Evolutionary conservation across 495 filamentous ascomycete genomes (phyloP).

Genomic region (Friedmanniomyces endolithicus): DNA sequence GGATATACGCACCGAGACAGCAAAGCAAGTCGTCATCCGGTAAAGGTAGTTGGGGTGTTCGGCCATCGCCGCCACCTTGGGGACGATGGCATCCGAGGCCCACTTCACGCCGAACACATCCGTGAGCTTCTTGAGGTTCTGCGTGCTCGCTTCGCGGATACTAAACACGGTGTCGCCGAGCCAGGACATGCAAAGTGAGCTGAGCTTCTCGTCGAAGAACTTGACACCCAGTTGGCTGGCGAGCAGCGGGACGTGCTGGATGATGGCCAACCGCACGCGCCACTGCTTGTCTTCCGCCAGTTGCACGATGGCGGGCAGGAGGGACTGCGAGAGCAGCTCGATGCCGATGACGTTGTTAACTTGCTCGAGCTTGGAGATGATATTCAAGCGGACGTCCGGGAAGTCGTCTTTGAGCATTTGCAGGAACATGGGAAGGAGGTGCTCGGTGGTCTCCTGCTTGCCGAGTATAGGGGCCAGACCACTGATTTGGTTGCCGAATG

Average conservation of each 20-base stretch:
- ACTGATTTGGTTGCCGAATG: conserved; percentile 92
- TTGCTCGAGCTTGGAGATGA: conserved; percentile 94
- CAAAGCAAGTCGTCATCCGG: conserved; percentile 98
- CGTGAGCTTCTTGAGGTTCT: conserved; percentile 93
- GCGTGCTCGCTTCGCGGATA: conserved; percentile 90
- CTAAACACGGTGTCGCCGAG: conserved; percentile 98
- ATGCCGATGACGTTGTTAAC: conserved; percentile 99
- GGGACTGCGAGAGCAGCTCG: conserved; percentile 86
- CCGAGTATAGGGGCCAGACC: conserved; percentile 92
- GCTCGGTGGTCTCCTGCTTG: conserved; percentile 94
- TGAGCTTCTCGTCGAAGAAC: conserved; percentile 97
- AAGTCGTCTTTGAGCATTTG: conserved; percentile 99
- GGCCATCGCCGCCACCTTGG: conserved; percentile 96
- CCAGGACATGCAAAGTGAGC: conserved; percentile 95
- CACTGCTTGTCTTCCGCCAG: conserved; percentile 98
- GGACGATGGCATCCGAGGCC: conserved; percentile 95
- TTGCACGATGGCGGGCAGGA: conserved; percentile 95
- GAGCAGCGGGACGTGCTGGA: conserved; percentile 95
- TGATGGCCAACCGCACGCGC: conserved; percentile 94
- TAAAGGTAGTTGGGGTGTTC: conserved; percentile 97
- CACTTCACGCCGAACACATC: conserved; percentile 97
- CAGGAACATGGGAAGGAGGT: conserved; percentile 96
- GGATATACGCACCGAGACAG: conserved; percentile 66
- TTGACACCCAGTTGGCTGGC: conserved; percentile 91
- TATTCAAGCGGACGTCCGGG: conserved; percentile 92